These are phyloP conservation scores for Fusarium sp. DNA, from an alignment of 2,329 filamentous ascomycete species.

Conservation along the genomic window DNA sequence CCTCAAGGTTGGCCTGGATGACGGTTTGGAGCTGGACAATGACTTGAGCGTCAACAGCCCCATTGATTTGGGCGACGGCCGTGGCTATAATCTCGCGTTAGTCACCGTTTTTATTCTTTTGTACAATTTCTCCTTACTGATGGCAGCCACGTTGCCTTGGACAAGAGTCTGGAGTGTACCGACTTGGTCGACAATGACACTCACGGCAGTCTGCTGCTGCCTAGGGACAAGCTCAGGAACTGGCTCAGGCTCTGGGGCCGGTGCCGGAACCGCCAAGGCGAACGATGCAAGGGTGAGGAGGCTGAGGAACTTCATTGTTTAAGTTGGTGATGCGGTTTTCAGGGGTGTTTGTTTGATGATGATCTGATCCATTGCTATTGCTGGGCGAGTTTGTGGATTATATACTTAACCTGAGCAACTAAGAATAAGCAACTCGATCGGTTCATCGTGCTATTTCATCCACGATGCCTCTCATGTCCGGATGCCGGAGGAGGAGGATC, in stretches of 20 bases:
- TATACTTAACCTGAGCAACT: neutral
- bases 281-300: conserved; percentile 23
- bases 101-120: accelerated
- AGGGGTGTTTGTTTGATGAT: neutral
- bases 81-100: neutral
- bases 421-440: neutral
- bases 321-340: neutral
- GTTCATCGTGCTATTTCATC: neutral
- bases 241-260: neutral
- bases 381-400: neutral
- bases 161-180: neutral
- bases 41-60: neutral
- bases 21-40: neutral
- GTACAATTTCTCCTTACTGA: neutral
- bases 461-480: neutral
- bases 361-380: neutral
- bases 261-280: conserved; percentile 17
- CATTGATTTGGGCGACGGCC: neutral
- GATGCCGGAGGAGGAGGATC: neutral
- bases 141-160: neutral
- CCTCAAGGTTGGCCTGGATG: conserved; percentile 8
- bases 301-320: conserved; percentile 33
- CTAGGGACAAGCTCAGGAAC: neutral
- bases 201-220: conserved; percentile 16
- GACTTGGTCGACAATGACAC: conserved; percentile 4